A percentile compares a stretch with the other conserved stretches of the same genome.
These are phyloP conservation scores for Chimonanthus salicifolius DNA, from an alignment of 164 flowering plant genomes.

Conservation along the genomic window DNA sequence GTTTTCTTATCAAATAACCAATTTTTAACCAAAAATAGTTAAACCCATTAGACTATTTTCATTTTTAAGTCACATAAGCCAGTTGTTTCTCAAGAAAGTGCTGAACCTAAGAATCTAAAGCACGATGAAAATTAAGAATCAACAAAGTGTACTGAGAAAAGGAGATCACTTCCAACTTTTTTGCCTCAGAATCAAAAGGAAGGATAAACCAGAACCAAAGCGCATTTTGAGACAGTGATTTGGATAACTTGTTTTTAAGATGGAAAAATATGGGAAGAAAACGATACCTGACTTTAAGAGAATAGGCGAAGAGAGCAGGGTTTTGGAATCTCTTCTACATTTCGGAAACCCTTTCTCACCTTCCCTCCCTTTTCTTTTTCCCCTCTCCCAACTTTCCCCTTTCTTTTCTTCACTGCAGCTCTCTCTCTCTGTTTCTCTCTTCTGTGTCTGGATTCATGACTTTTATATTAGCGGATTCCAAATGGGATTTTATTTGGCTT, in stretches of 20 bases:
- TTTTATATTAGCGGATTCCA: constrained; percentile 29
- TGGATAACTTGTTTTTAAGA: background rate
- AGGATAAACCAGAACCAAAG: background rate
- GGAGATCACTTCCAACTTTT: background rate
- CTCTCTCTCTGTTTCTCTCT: background rate
- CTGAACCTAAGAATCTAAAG: no score
- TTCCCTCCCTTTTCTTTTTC: background rate
- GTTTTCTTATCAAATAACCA: no score
- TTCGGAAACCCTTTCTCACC: background rate
- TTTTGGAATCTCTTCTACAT: constrained; percentile 5
- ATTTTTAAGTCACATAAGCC: no score
- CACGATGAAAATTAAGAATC: background rate
- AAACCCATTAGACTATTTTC: no score
- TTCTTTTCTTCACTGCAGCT: background rate
- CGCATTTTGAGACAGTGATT: background rate
- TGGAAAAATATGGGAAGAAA: background rate
- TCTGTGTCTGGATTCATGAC: background rate
- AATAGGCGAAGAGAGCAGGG: background rate
- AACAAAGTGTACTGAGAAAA: background rate
- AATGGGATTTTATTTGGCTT: constrained; percentile 22
- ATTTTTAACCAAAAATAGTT: no score
- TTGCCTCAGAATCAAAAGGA: background rate
- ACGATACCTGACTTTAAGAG: background rate
- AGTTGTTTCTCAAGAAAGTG: no score
- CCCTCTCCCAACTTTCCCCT: background rate